Evolutionary conservation across 257 asterid species (phyloP).

Genomic region (Anisodus tanguticus): DNA sequence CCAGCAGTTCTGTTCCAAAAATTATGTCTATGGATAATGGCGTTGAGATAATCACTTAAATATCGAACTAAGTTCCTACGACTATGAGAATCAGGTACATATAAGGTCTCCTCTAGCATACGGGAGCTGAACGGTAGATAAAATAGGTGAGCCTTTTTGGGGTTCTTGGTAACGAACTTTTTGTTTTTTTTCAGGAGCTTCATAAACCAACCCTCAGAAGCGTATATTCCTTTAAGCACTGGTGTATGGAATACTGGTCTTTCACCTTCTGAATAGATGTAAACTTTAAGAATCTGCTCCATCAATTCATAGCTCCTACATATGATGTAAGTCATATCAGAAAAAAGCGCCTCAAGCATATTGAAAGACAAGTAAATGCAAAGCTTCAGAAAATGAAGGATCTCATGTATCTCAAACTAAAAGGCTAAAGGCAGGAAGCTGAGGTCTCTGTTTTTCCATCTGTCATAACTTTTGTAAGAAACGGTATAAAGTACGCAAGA

Average conservation of each 20-base stretch:
- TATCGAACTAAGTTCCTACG: slow-evolving; percentile 47
- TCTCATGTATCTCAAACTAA: not conserved
- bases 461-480: not conserved
- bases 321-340: slow-evolving; percentile 21
- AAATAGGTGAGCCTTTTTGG: slow-evolving; percentile 74
- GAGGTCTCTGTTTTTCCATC: not conserved
- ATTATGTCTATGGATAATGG: slow-evolving; percentile 47
- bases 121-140: slow-evolving; percentile 80
- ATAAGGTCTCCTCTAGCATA: slow-evolving; percentile 51
- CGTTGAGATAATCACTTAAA: slow-evolving; percentile 47
- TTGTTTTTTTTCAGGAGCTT: slow-evolving; percentile 65
- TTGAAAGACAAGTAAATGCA: not conserved
- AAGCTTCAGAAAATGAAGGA: not conserved
- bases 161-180: slow-evolving; percentile 54
- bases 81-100: slow-evolving; percentile 59
- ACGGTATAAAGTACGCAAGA: not conserved
- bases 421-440: not conserved
- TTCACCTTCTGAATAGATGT: slow-evolving; percentile 72
- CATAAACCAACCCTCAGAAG: slow-evolving; percentile 94
- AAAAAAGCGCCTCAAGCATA: not conserved
- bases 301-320: slow-evolving; percentile 85
- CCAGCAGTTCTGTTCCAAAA: slow-evolving; percentile 84
- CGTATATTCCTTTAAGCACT: slow-evolving; percentile 79
- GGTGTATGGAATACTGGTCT: slow-evolving; percentile 78
- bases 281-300: slow-evolving; percentile 81